Base-by-base conservation (phyloP, 2,329 filamentous ascomycete genomes). In the Seiridium cupressi region DNA sequence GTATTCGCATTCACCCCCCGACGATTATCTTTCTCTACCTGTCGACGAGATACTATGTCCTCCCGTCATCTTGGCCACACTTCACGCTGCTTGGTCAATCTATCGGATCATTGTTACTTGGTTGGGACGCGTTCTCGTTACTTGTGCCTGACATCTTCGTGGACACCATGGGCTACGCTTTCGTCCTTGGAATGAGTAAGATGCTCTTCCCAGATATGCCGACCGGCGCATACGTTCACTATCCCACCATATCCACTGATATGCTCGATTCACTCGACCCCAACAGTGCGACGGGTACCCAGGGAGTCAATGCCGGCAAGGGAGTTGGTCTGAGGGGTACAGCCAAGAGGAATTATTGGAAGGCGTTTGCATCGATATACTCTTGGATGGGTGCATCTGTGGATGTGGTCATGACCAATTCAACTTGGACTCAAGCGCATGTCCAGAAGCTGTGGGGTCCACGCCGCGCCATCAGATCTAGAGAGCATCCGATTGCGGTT, bases 161-260 rank as follows among this genome's bases (percentile, higher is more conserved):
- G 68, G 95, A 99, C 72, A 99, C 95, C 2, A 97, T 99, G 93
- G 95, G 95, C 63, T 99, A 97, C 70, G 93, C 94, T 34, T 99
- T 98, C 72, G 85, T 91, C 0, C 84, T 97, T 9, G 92, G 91
- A 7, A 81, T 97, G 3, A 90, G 84, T 74, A 95, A 93, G 71
- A 84, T 90, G 64, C 81, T 98, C 32, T 98, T 98, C 71, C 89
- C 85, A 0, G 75, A 78, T 42, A 84, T 97, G 1, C 91, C 94
- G 0, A 97, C 93, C 0, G 93, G 86, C 51, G 93, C 95, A 57
- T 99, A 99, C 72, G 93, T 98, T 1, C 95, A 99, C 77, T 99
- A 98, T 72, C 95, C 95, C 1, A 98, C 94, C 59, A 99, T 99
- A 58, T 97, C 93, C 3, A 99, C 93, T 55, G 95, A 99, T 70